Conservation (phyloP, 2,329 filamentous ascomycete genomes). For the Ophiosphaerella korrae region DNA sequence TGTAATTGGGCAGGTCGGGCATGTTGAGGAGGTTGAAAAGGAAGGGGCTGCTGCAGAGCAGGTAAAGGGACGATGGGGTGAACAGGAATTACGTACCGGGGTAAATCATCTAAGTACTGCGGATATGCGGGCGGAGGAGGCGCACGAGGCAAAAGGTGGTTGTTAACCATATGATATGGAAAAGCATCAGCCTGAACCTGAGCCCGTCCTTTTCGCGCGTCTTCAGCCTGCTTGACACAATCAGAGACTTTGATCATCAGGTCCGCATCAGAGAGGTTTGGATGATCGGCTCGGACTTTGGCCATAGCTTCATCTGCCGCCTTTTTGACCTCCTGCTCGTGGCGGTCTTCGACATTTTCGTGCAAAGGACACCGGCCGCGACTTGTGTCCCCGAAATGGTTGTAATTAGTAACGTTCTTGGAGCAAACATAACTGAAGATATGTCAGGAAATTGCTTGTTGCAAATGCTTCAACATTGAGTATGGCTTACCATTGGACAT, state of each 20-base stretch:
- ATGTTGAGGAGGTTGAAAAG: neutral
- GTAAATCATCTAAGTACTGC: no score
- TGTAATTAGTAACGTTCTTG: constrained; percentile 65
- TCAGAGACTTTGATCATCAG: constrained; percentile 65
- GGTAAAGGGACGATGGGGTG: neutral
- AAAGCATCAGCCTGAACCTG: constrained; percentile 19
- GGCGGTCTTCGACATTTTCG: constrained; percentile 64
- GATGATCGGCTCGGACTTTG: constrained; percentile 63
- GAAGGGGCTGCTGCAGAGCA: neutral
- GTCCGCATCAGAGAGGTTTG: constrained; percentile 62
- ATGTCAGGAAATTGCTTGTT: neutral
- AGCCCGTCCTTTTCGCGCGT: constrained; percentile 26
- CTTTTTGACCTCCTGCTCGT: constrained; percentile 65
- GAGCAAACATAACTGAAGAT: constrained; percentile 71
- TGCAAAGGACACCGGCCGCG: constrained; percentile 67
- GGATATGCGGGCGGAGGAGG: no score
- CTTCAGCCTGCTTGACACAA: constrained; percentile 48
- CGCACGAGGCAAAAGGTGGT: constrained; percentile 15
- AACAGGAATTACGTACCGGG: neutral
- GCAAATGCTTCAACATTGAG: neutral
- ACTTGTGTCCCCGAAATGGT: constrained; percentile 67
- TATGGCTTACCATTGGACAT: constrained; percentile 59
- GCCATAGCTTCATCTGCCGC: constrained; percentile 65
- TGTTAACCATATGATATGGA: constrained; percentile 27
- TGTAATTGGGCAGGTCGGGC: no score